These are phyloP conservation scores for Saksenaea oblongispora DNA, from an alignment of 371 early-diverging fungal species.

Conservation along the genomic window DNA sequence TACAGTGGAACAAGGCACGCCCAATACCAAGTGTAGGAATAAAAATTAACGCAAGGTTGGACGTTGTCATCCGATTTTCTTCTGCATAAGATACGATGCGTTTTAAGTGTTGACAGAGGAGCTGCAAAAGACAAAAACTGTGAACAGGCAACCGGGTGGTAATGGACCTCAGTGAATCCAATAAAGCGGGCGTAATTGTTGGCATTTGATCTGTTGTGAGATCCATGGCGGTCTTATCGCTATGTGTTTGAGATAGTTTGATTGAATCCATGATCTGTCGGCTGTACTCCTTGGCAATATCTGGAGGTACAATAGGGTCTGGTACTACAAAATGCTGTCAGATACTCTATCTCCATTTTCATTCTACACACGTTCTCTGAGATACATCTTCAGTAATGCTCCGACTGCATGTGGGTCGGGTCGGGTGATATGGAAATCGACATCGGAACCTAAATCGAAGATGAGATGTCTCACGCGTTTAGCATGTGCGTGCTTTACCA, in stretches of 20 bases:
- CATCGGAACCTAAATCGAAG: slow-evolving; percentile 44
- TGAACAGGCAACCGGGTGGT: slow-evolving; percentile 53
- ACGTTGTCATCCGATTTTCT: slow-evolving; percentile 76
- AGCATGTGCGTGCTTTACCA: slow-evolving; percentile 30
- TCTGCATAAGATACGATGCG: slow-evolving; percentile 61
- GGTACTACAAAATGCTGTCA: slow-evolving; percentile 32
- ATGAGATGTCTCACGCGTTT: background rate
- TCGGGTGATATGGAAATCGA: slow-evolving; percentile 49
- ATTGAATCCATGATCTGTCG: slow-evolving; percentile 15
- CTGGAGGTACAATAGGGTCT: slow-evolving; percentile 39
- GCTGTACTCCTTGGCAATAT: slow-evolving; percentile 27
- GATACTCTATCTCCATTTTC: background rate
- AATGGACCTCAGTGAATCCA: slow-evolving; percentile 32
- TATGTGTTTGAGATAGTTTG: background rate
- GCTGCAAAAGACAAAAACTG: slow-evolving; percentile 57
- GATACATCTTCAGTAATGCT: slow-evolving; percentile 80
- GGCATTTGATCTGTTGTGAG: slow-evolving; percentile 9
- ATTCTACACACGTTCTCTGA: slow-evolving; percentile 59
- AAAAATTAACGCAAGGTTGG: slow-evolving; percentile 82
- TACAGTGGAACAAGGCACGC: slow-evolving; percentile 64
- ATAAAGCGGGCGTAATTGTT: slow-evolving; percentile 20
- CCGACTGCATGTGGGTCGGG: slow-evolving; percentile 82
- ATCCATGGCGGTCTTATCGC: too few relatives aligned
- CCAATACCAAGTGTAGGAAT: slow-evolving; percentile 78
- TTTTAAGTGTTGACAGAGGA: slow-evolving; percentile 68